Evolutionary conservation across 257 asterid species (phyloP).

Genomic region (Lithospermum erythrorhizon): DNA sequence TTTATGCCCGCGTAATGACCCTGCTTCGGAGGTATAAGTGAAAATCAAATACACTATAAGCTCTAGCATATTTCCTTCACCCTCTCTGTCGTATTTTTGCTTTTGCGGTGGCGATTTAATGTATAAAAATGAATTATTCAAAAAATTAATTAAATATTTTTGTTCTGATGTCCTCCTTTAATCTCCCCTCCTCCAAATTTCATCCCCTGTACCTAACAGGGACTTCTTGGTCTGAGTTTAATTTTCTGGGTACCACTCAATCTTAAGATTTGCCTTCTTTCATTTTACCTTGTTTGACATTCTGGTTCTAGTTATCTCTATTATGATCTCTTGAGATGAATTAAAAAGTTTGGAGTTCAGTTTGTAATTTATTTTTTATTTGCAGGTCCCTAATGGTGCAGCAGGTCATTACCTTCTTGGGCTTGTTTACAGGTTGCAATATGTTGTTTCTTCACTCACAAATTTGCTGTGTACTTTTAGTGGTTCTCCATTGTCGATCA

Average conservation of each 20-base stretch:
- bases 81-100: not conserved
- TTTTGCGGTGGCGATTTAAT: not conserved
- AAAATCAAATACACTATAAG: not conserved
- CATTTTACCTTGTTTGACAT: not conserved
- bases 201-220: no score
- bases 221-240: no score
- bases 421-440: slow-evolving; percentile 73
- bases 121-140: not conserved
- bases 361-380: slow-evolving; percentile 13
- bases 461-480: slow-evolving; percentile 1
- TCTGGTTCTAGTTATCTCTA: not conserved
- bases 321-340: no score
- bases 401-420: slow-evolving; percentile 98
- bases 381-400: slow-evolving; percentile 96
- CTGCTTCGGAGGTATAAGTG: slow-evolving; percentile 54
- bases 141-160: no score
- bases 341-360: slow-evolving; percentile 8
- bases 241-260: no score
- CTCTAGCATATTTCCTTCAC: not conserved
- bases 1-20: slow-evolving; percentile 52
- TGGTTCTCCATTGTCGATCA: not conserved
- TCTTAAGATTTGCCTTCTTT: not conserved
- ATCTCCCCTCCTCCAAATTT: no score
- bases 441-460: slow-evolving; percentile 5
- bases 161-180: no score